Conservation (phyloP, 2,329 filamentous ascomycete species). For the Blumeria graminis region DNA sequence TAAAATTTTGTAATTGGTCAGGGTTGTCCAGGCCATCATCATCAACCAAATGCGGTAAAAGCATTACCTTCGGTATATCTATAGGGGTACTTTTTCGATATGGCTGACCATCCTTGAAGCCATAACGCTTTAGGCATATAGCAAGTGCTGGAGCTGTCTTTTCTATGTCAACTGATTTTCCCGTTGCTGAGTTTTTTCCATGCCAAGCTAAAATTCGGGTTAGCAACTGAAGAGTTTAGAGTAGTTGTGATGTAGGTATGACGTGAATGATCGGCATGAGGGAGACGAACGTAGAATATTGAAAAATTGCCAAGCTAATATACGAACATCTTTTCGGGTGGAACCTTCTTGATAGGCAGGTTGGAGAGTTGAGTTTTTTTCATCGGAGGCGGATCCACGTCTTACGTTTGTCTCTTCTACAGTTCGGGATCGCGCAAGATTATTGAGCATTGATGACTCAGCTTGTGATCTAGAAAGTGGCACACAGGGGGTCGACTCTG, state of each 20-base stretch:
- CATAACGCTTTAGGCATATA: slow-evolving; percentile 81
- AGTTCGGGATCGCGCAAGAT: neutral
- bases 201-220: slow-evolving; percentile 48
- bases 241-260: too few species aligned
- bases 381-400: slow-evolving; percentile 12
- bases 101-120: slow-evolving; percentile 44
- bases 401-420: slow-evolving; percentile 2
- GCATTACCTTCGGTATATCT: slow-evolving; percentile 72
- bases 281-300: slow-evolving; percentile 54
- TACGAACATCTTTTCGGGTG: slow-evolving; percentile 58
- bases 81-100: slow-evolving; percentile 58
- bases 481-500: neutral
- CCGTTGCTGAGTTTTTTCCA: slow-evolving; percentile 22
- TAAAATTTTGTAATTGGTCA: slow-evolving; percentile 62
- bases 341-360: slow-evolving; percentile 13
- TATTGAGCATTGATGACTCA: neutral
- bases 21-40: slow-evolving; percentile 40
- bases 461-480: neutral
- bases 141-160: slow-evolving; percentile 64
- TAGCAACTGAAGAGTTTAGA: slow-evolving; percentile 11
- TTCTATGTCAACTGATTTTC: neutral
- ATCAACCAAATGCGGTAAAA: slow-evolving; percentile 73
- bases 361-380: slow-evolving; percentile 17
- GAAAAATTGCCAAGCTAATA: slow-evolving; percentile 96
- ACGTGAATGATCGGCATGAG: neutral